Percentiles rank a stretch among this genome's conserved stretches.
These are phyloP conservation scores for Puccinellia tenuiflora DNA, from an alignment of 176 grass and related monocot genomes.

Conservation along the genomic window DNA sequence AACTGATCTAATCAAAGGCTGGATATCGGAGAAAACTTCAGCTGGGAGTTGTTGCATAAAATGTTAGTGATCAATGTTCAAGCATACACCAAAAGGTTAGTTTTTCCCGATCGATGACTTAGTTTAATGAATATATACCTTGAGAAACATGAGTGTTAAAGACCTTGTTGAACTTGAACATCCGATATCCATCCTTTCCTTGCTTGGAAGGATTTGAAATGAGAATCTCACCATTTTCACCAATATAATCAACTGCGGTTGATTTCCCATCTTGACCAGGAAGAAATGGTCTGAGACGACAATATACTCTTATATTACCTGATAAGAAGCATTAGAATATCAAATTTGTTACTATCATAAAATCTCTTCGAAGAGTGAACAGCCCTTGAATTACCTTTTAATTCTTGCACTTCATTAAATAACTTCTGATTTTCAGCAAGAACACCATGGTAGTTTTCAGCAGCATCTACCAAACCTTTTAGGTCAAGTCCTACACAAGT, in stretches of 20 bases:
- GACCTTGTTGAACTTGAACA: conserved; percentile 99
- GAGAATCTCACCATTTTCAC: conserved; percentile 84
- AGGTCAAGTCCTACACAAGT: conserved; percentile 56
- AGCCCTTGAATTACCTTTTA: conserved; percentile 65
- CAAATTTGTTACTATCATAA: background rate
- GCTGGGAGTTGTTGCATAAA: conserved; percentile 35
- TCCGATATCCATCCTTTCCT: conserved; percentile 77
- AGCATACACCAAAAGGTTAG: background rate
- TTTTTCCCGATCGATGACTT: background rate
- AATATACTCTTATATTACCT: conserved; percentile 98
- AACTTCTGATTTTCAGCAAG: conserved; percentile 87
- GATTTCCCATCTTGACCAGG: conserved; percentile 73
- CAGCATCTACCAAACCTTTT: conserved; percentile 81
- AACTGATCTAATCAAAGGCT: conserved; percentile 86
- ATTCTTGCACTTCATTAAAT: conserved; percentile 93
- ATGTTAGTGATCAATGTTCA: conserved; percentile 11
- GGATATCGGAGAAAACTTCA: conserved; percentile 90
- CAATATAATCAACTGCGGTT: conserved; percentile 76
- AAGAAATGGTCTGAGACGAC: conserved; percentile 93
- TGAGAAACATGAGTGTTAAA: conserved; percentile 64
- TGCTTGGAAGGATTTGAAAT: conserved; percentile 83
- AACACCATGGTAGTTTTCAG: conserved; percentile 85
- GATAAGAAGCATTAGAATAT: conserved; percentile 18
- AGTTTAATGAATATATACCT: conserved; percentile 46
- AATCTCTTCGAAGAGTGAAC: background rate